Percentiles rank a stretch among this genome's conserved stretches.
Conservation (phyloP, 805 yeast species). For the Candida sanyiensis region DNA sequence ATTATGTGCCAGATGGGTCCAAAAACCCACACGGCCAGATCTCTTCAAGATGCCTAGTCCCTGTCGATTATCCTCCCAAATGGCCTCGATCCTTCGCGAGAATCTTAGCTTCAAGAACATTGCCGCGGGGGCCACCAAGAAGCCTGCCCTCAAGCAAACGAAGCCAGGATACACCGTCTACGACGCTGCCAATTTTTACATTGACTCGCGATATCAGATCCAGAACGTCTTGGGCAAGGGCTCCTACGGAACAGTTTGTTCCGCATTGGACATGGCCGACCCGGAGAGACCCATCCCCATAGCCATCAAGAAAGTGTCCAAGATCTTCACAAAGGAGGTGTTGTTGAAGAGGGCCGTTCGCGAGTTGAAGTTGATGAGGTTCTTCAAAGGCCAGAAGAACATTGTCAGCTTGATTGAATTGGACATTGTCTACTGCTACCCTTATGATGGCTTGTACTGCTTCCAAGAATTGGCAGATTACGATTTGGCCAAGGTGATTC, state of each 20-base stretch:
- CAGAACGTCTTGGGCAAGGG: conserved; percentile 69
- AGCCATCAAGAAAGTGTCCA: conserved; percentile 78
- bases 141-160: conserved; percentile 4
- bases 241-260: conserved; percentile 80
- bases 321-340: conserved; percentile 61
- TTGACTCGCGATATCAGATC: conserved; percentile 56
- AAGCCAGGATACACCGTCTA: conserved; percentile 31
- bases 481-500: conserved; percentile 78
- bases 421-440: conserved; percentile 58
- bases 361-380: conserved; percentile 75
- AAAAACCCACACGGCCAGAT: too few species aligned
- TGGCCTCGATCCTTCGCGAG: conserved; percentile 11
- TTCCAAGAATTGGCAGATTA: conserved; percentile 80
- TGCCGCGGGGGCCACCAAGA: conserved; percentile 3
- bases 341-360: conserved; percentile 75
- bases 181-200: conserved; percentile 53
- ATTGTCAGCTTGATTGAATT: conserved; percentile 69
- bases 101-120: conserved; percentile 11
- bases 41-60: too few species aligned
- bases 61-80: too few species aligned
- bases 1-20: too few species aligned
- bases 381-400: conserved; percentile 79
- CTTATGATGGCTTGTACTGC: conserved; percentile 84
- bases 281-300: conserved; percentile 31
- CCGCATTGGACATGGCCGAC: conserved; percentile 52